These are phyloP conservation scores for Pichia inconspicua DNA, from an alignment of 1,139 yeast genomes.

Conservation along the genomic window DNA sequence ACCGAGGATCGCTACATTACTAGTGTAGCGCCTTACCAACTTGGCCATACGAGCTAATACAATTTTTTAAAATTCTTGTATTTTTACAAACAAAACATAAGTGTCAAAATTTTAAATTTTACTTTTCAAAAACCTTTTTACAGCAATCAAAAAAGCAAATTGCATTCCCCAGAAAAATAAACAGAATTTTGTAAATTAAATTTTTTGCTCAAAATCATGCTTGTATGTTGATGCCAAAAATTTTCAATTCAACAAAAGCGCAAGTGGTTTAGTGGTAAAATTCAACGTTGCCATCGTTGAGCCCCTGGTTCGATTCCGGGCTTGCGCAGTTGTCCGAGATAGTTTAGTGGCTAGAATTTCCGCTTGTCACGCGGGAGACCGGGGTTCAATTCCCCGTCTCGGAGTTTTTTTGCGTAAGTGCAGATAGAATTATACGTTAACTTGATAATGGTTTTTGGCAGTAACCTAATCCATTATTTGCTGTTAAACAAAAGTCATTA, in stretches of 20 bases:
- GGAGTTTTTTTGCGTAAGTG: not conserved
- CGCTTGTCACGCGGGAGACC: constrained; percentile 1
- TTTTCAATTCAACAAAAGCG: constrained; percentile 10
- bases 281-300: constrained; percentile 17
- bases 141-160: too few species aligned
- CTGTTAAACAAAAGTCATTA: not conserved
- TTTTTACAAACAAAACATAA: not conserved
- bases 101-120: not conserved
- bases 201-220: too few species aligned
- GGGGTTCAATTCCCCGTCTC: constrained; percentile 1
- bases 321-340: constrained; percentile 10
- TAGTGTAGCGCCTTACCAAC: constrained; percentile 22
- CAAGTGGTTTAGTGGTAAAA: constrained; percentile 17
- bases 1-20: constrained; percentile 22
- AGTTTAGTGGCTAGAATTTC: not conserved
- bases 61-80: not conserved
- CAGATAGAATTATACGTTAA: too few species aligned
- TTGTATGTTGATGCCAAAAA: too few species aligned
- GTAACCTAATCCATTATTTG: too few species aligned
- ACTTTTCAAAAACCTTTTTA: not conserved
- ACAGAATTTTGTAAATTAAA: too few species aligned
- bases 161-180: too few species aligned
- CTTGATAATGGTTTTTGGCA: too few species aligned
- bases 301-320: constrained; percentile 17
- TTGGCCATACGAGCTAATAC: constrained; percentile 18